Percentiles rank a stretch among this genome's conserved stretches.
Conservation (phyloP, 352 stramenopile species). For the Globisporangium canariense region DNA sequence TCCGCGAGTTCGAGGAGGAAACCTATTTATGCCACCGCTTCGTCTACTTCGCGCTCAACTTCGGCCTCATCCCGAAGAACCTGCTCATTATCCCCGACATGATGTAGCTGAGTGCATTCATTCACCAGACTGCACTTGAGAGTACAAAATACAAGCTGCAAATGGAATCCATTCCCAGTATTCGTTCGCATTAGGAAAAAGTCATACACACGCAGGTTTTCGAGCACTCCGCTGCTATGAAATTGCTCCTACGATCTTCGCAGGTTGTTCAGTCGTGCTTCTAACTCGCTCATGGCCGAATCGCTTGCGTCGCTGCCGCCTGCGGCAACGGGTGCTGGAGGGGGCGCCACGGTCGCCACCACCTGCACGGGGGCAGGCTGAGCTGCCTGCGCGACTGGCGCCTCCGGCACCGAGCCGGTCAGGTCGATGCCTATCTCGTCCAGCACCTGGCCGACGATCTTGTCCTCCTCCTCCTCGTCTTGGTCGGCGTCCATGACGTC, state of each 20-base stretch:
- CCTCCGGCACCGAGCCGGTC: constrained; percentile 90
- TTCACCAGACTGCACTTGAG: background rate
- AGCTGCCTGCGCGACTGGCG: constrained; percentile 54
- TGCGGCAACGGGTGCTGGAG: constrained; percentile 55
- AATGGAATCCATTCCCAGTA: background rate
- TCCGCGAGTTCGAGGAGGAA: constrained; percentile 67
- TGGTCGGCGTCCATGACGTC: constrained; percentile 95
- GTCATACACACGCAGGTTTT: background rate
- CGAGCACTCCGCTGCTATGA: no score
- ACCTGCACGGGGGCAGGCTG: constrained; percentile 44
- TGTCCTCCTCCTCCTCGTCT: constrained; percentile 95
- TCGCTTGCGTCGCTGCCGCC: constrained; percentile 50
- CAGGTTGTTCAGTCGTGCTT: constrained; percentile 97
- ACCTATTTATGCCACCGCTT: constrained; percentile 83
- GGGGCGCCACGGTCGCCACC: constrained; percentile 28
- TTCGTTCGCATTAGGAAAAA: background rate
- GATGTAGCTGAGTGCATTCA: constrained; percentile 8
- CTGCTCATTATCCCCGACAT: constrained; percentile 84
- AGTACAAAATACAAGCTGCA: constrained; percentile 9
- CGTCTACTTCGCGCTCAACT: constrained; percentile 77
- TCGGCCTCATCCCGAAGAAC: constrained; percentile 79
- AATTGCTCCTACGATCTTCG: constrained; percentile 47
- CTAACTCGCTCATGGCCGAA: constrained; percentile 93
- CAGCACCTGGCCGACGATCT: constrained; percentile 96
- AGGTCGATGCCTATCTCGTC: constrained; percentile 97